A percentile compares a stretch with the other conserved stretches of the same genome.
Conservation (phyloP, 305 asterid genomes). For the Fraxinus ornus region DNA sequence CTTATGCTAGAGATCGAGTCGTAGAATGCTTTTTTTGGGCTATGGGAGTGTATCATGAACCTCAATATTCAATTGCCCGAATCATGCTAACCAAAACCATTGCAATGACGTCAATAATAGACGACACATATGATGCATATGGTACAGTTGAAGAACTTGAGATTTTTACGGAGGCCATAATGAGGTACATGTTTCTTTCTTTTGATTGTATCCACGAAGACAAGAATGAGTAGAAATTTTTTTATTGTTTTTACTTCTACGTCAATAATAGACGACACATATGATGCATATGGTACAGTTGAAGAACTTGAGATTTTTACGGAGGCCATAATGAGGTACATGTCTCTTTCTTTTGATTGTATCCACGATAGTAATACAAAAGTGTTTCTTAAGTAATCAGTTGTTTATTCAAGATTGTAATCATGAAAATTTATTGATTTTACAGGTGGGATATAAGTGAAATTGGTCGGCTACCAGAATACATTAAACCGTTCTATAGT, state of each 20-base stretch:
- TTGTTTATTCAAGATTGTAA: not conserved
- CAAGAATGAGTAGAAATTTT: too few species aligned
- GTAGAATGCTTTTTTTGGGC: slow-evolving; percentile 23
- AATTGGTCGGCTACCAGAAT: not conserved
- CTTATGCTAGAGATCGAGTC: slow-evolving; percentile 21
- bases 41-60: slow-evolving; percentile 6
- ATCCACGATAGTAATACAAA: not conserved
- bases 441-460: not conserved
- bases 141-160: not conserved
- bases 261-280: not conserved
- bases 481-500: not conserved
- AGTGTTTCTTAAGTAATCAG: not conserved
- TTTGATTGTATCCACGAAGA: not conserved
- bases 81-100: not conserved
- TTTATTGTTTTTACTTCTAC: too few species aligned
- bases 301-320: not conserved
- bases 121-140: not conserved
- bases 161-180: not conserved
- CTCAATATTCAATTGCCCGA: slow-evolving; percentile 8
- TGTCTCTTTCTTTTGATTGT: not conserved
- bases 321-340: not conserved
- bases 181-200: not conserved
- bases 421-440: not conserved
- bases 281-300: not conserved
- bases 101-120: not conserved